Conservation (phyloP, 345 rosid species). For the Arabis alpina region DNA sequence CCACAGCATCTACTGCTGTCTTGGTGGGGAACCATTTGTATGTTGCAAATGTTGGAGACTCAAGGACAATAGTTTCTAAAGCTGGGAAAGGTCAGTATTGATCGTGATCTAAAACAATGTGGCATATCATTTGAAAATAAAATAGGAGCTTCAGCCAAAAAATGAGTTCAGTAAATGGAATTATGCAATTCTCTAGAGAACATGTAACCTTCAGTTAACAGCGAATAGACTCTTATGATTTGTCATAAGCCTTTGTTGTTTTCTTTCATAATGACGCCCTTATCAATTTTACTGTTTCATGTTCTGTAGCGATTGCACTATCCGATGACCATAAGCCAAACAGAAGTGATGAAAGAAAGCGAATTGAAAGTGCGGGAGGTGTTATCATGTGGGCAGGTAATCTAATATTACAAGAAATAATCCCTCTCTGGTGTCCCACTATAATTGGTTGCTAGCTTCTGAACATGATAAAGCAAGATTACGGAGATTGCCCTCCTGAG, state of each 20-base stretch:
- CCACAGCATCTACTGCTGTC: conserved; percentile 97
- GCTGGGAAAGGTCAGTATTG: conserved; percentile 75
- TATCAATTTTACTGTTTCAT: conserved; percentile 24
- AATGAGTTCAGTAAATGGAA: conserved; percentile 1
- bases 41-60: conserved; percentile 99
- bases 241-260: conserved; percentile 13
- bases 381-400: conserved; percentile 99
- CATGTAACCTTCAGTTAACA: neutral
- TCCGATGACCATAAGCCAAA: conserved; percentile 99
- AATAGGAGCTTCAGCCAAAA: conserved; percentile 2
- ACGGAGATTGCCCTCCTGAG: neutral
- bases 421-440: neutral
- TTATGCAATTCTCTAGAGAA: neutral
- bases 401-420: neutral
- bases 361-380: conserved; percentile 97
- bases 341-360: conserved; percentile 94
- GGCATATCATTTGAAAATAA: conserved; percentile 2
- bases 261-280: neutral
- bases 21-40: conserved; percentile 86
- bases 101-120: conserved; percentile 20
- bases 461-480: conserved; percentile 7
- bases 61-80: conserved; percentile 88
- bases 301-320: conserved; percentile 76
- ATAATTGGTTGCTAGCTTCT: conserved; percentile 22
- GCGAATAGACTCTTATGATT: conserved; percentile 1